Conservation (phyloP, 805 yeast genomes). For the Komagataella ulmi region DNA sequence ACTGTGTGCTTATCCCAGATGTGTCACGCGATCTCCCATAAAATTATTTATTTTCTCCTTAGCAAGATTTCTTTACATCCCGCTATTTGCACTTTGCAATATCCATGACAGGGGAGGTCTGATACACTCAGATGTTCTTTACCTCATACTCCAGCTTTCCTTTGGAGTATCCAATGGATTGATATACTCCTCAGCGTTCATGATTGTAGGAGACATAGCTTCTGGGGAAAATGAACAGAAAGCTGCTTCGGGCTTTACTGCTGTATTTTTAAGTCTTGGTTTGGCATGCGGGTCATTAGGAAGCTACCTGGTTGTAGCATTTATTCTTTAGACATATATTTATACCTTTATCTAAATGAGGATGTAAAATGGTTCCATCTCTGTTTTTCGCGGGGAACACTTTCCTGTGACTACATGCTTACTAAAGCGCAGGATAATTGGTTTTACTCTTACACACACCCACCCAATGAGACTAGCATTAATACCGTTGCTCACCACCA, state of each 20-base stretch:
- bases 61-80: slow-evolving; percentile 46
- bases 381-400: not conserved
- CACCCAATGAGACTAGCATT: not conserved
- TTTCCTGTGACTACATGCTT: not conserved
- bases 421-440: not conserved
- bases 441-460: not conserved
- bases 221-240: slow-evolving; percentile 52
- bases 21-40: slow-evolving; percentile 28
- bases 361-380: not conserved
- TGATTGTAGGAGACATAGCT: slow-evolving; percentile 50
- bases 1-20: slow-evolving; percentile 34
- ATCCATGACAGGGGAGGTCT: slow-evolving; percentile 27
- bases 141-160: slow-evolving; percentile 53
- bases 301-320: slow-evolving; percentile 51
- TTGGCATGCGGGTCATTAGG: slow-evolving; percentile 66
- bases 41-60: slow-evolving; percentile 41
- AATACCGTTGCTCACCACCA: not conserved
- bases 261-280: slow-evolving; percentile 67
- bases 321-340: not conserved
- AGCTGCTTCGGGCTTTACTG: slow-evolving; percentile 91
- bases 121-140: slow-evolving; percentile 46
- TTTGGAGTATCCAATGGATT: slow-evolving; percentile 91
- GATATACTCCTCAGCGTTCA: slow-evolving; percentile 64
- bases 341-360: not conserved
- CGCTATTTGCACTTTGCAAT: slow-evolving; percentile 61